Evolutionary conservation across 352 stramenopile species (phyloP).

Genomic region (Phytopythium aichiense): DNA sequence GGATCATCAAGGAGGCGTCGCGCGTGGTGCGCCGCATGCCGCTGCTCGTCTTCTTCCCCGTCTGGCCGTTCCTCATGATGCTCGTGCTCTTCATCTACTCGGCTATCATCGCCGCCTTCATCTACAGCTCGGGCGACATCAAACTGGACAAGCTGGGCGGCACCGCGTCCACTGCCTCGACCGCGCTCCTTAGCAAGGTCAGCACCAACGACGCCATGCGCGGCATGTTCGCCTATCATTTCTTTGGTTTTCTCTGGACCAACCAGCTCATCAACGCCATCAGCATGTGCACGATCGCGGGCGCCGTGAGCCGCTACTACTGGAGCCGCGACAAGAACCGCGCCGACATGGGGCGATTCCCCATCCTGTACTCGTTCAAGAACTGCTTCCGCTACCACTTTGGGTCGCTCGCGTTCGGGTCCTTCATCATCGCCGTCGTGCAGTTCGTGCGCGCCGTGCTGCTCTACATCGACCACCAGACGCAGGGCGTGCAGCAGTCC

Average conservation of each 20-base stretch:
- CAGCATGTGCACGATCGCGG: constrained; percentile 93
- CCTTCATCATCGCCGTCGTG: constrained; percentile 95
- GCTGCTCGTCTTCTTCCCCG: constrained; percentile 61
- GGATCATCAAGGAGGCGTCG: constrained; percentile 78
- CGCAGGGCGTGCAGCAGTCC: constrained; percentile 71
- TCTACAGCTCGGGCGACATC: constrained; percentile 60
- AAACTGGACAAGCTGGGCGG: constrained; percentile 29
- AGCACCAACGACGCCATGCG: constrained; percentile 59
- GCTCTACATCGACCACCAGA: constrained; percentile 92
- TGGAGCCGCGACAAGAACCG: constrained; percentile 81
- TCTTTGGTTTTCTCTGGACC: constrained; percentile 97
- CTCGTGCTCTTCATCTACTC: constrained; percentile 64
- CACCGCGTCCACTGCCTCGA: constrained; percentile 7
- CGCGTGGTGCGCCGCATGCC: constrained; percentile 54
- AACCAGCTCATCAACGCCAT: constrained; percentile 95
- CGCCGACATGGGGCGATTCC: constrained; percentile 63
- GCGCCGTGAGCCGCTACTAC: constrained; percentile 91
- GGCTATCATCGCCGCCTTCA: constrained; percentile 53
- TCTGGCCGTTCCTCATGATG: constrained; percentile 59
- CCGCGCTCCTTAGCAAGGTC: constrained; percentile 36
- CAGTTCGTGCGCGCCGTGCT: constrained; percentile 92
- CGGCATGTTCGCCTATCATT: constrained; percentile 67
- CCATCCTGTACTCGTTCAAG: constrained; percentile 60
- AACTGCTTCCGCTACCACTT: constrained; percentile 91
- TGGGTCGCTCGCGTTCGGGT: constrained; percentile 95